phyloP scores from a whole-genome alignment of 257 asterid species.

The Lycium ferocissimum region DNA sequence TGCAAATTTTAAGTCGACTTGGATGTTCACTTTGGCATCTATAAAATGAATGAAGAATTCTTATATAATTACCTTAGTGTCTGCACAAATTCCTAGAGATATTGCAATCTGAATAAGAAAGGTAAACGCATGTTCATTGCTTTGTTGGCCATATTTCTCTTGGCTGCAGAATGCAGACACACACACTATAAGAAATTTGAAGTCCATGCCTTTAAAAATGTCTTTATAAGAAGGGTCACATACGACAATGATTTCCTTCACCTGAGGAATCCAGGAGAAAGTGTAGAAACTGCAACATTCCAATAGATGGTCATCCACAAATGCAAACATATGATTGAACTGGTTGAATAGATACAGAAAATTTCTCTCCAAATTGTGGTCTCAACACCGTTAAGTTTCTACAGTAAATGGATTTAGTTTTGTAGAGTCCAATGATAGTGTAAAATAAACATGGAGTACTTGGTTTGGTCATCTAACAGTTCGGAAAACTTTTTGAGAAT shows the following conservation, averaged over 20 bases:
- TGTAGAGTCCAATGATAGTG: neutral
- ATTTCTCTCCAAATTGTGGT: neutral
- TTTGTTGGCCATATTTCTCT: neutral
- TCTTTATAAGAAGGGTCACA: constrained; percentile 98
- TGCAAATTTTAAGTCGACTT: constrained; percentile 78
- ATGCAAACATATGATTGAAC: constrained; percentile 29
- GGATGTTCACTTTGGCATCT: constrained; percentile 68
- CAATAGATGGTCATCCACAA: constrained; percentile 34
- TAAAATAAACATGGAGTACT: neutral
- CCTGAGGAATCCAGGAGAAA: constrained; percentile 85
- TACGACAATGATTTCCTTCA: constrained; percentile 94
- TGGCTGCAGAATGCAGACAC: neutral
- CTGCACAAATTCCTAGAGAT: neutral
- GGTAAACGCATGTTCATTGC: neutral
- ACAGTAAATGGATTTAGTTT: constrained; percentile 3
- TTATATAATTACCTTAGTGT: neutral
- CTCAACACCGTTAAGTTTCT: neutral
- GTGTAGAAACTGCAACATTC: constrained; percentile 82
- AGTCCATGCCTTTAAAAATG: constrained; percentile 82
- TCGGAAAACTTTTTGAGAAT: neutral
- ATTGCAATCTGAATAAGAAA: constrained; percentile 10
- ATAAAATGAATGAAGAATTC: constrained; percentile 26
- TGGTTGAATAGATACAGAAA: constrained; percentile 21
- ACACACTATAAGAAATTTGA: neutral
- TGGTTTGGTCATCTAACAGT: neutral